phyloP scores from a whole-genome alignment of 2,329 filamentous ascomycete species.

The Zelopaecilomyces penicillatus region DNA sequence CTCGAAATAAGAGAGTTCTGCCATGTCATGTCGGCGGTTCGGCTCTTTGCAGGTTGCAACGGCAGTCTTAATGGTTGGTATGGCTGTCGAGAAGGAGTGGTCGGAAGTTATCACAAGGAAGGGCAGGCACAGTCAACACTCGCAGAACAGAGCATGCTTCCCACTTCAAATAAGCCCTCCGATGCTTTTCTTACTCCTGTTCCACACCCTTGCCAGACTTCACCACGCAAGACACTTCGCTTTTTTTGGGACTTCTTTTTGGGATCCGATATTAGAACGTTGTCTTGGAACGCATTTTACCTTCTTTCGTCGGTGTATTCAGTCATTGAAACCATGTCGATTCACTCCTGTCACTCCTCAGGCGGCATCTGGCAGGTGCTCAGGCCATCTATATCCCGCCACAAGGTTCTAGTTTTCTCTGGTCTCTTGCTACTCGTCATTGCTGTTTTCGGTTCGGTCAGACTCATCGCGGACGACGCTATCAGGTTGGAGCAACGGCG shows the following conservation, averaged over 20 bases:
- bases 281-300: conserved; percentile 19
- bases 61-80: too few relatives aligned
- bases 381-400: not conserved
- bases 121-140: too few relatives aligned
- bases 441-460: conserved; percentile 7
- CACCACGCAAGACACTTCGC: not conserved
- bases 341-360: not conserved
- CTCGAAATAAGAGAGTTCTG: too few relatives aligned
- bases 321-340: conserved; percentile 1
- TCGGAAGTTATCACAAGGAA: too few relatives aligned
- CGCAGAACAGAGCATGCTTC: too few relatives aligned
- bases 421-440: conserved; percentile 6
- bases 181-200: too few relatives aligned
- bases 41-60: too few relatives aligned
- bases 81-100: too few relatives aligned
- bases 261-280: conserved; percentile 15
- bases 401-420: not conserved
- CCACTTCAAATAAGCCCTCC: too few relatives aligned
- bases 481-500: not conserved
- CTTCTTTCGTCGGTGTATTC: not conserved
- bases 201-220: not conserved
- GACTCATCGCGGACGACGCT: conserved; percentile 4
- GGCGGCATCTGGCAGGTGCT: not conserved
- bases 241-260: conserved; percentile 14
- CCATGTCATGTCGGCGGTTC: too few relatives aligned